Percentiles rank a stretch among this genome's conserved stretches.
These are phyloP conservation scores for Acacia concinna DNA, from an alignment of 331 rosid species.

Conservation along the genomic window DNA sequence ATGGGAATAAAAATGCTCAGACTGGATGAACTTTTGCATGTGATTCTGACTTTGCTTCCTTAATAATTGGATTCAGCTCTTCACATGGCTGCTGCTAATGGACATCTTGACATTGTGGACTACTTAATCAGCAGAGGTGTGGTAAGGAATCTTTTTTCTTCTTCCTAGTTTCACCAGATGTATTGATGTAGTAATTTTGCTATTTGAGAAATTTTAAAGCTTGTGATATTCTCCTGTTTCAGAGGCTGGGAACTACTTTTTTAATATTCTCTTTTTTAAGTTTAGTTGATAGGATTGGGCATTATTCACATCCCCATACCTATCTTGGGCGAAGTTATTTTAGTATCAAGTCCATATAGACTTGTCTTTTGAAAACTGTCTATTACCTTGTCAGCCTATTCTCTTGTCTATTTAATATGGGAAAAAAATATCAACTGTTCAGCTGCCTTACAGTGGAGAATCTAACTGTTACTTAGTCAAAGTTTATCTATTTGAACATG, in stretches of 20 bases:
- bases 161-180: neutral
- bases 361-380: neutral
- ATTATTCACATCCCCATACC: neutral
- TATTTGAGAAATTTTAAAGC: neutral
- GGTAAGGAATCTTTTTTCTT: slow-evolving; percentile 46
- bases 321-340: neutral
- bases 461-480: neutral
- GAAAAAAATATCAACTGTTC: neutral
- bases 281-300: neutral
- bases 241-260: neutral
- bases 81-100: slow-evolving; percentile 97
- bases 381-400: neutral
- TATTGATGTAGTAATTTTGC: neutral
- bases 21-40: neutral
- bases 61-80: slow-evolving; percentile 60
- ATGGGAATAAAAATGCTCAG: neutral
- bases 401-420: neutral
- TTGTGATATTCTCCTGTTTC: neutral
- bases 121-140: slow-evolving; percentile 67
- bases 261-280: too few species aligned
- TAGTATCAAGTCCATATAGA: neutral
- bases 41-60: slow-evolving; percentile 27
- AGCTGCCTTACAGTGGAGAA: neutral
- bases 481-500: neutral
- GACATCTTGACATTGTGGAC: slow-evolving; percentile 67